phyloP scores from a whole-genome alignment of 495 filamentous ascomycete genomes.

The Bathelium albidoporum region DNA sequence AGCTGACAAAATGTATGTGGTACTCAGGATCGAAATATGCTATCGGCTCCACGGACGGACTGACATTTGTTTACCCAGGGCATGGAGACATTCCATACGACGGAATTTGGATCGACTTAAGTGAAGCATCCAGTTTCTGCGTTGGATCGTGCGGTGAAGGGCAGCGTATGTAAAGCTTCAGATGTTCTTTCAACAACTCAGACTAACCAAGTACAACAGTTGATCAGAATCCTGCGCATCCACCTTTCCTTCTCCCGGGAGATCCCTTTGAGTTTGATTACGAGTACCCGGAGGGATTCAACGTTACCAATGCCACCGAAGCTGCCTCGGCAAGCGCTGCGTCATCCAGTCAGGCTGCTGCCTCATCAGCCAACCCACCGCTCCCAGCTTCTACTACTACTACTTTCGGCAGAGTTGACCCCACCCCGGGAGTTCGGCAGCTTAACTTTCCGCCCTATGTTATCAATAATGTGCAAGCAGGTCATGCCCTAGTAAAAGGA shows the following conservation, averaged over 20 bases:
- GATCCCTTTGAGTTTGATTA: slow-evolving; percentile 7
- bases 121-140: slow-evolving; percentile 68
- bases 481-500: slow-evolving; percentile 62
- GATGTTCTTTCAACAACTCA: no score
- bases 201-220: no score
- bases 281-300: slow-evolving; percentile 62
- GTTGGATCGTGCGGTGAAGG: slow-evolving; percentile 64
- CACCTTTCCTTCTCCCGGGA: slow-evolving; percentile 56
- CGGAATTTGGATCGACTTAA: slow-evolving; percentile 56
- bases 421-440: slow-evolving; percentile 57
- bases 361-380: no score
- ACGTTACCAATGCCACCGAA: slow-evolving; percentile 59
- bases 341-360: slow-evolving; percentile 41
- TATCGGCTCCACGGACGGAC: no score
- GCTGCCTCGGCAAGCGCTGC: slow-evolving; percentile 48
- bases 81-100: slow-evolving; percentile 44
- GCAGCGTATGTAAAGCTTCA: no score
- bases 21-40: no score
- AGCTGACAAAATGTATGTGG: no score
- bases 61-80: no score
- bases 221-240: slow-evolving; percentile 61
- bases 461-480: slow-evolving; percentile 69
- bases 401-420: slow-evolving; percentile 41
- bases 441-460: slow-evolving; percentile 72
- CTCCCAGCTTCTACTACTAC: slow-evolving; percentile 29